Conservation (phyloP, 805 yeast genomes). For the Candida takata region DNA sequence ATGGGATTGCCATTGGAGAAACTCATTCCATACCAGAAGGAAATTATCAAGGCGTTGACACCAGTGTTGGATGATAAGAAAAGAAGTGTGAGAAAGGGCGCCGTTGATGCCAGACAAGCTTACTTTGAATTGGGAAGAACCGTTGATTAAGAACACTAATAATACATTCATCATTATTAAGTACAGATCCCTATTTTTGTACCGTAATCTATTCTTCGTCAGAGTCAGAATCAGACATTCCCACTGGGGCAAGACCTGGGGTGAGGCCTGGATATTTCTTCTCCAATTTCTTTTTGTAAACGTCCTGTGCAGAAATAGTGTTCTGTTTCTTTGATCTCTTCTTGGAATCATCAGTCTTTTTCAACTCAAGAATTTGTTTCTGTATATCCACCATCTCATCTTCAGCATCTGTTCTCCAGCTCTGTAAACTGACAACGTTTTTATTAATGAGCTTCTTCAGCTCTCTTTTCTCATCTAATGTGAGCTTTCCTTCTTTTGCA, state of each 20-base stretch:
- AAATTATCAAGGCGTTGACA: conserved; percentile 39
- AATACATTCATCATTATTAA: neutral
- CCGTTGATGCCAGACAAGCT: conserved; percentile 74
- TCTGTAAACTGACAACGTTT: conserved; percentile 32
- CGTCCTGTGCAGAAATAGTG: conserved; percentile 22
- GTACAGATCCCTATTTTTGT: neutral
- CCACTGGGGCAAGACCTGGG: conserved; percentile 84
- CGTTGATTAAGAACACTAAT: conserved; percentile 27
- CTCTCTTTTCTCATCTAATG: conserved; percentile 28
- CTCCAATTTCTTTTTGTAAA: conserved; percentile 24
- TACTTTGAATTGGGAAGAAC: conserved; percentile 49
- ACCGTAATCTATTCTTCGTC: conserved; percentile 16
- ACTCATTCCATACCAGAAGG: conserved; percentile 41
- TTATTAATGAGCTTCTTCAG: conserved; percentile 28
- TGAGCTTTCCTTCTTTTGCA: conserved; percentile 24
- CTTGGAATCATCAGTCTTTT: conserved; percentile 27
- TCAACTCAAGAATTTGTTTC: conserved; percentile 35
- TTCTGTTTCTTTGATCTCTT: conserved; percentile 13
- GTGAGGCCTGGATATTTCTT: conserved; percentile 55
- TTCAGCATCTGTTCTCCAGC: conserved; percentile 35
- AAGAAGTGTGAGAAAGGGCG: conserved; percentile 67
- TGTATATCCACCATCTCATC: conserved; percentile 39
- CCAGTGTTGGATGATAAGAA: conserved; percentile 63
- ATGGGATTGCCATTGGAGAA: conserved; percentile 32
- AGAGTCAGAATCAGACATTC: conserved; percentile 46